Conservation (phyloP, 352 stramenopile genomes). For the Globisporangium echinulatum region DNA sequence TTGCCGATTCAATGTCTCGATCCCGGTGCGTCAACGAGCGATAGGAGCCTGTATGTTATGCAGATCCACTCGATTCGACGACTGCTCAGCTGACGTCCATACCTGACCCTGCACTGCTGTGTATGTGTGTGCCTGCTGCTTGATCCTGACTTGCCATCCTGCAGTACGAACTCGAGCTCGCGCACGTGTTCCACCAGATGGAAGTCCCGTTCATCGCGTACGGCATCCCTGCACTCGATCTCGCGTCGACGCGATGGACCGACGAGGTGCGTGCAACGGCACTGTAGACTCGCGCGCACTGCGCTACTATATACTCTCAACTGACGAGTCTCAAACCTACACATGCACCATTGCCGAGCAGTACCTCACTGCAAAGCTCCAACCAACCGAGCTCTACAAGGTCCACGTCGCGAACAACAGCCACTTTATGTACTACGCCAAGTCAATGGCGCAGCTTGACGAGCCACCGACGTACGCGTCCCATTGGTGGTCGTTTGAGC, state of each 20-base stretch:
- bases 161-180: slow-evolving; percentile 74
- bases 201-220: slow-evolving; percentile 94
- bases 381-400: slow-evolving; percentile 31
- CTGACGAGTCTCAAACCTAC: background rate
- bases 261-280: slow-evolving; percentile 27
- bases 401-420: slow-evolving; percentile 79
- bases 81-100: background rate
- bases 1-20: slow-evolving; percentile 61
- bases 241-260: slow-evolving; percentile 77
- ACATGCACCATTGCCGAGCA: slow-evolving; percentile 1
- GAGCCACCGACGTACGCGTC: slow-evolving; percentile 41
- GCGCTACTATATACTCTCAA: background rate
- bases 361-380: slow-evolving; percentile 49
- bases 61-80: background rate
- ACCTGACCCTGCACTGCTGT: background rate
- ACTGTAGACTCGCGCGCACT: background rate
- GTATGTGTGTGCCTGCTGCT: background rate
- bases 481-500: slow-evolving; percentile 46
- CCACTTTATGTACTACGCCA: slow-evolving; percentile 94
- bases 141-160: background rate
- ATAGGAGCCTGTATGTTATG: background rate
- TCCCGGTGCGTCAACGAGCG: slow-evolving; percentile 20
- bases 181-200: slow-evolving; percentile 85
- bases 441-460: slow-evolving; percentile 22
- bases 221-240: slow-evolving; percentile 82